Evolutionary conservation across 805 yeast genomes (phyloP).

Genomic region (Metschnikowia amazonensis): DNA sequence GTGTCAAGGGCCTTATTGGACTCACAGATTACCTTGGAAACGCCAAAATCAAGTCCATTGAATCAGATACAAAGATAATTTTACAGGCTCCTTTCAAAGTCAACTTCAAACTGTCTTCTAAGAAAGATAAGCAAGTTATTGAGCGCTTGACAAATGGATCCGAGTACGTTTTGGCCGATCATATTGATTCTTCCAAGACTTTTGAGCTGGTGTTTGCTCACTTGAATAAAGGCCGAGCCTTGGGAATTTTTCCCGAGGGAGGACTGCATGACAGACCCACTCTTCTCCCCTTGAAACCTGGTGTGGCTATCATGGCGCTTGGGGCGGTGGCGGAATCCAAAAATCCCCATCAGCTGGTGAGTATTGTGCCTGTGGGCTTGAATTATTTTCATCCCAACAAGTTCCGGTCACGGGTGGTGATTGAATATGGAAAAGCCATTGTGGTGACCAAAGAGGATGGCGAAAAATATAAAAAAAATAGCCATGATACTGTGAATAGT

Average conservation of each 20-base stretch:
- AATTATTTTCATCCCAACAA: constrained; percentile 42
- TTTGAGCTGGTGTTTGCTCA: constrained; percentile 38
- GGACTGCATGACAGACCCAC: constrained; percentile 43
- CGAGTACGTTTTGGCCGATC: constrained; percentile 34
- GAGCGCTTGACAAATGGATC: constrained; percentile 26
- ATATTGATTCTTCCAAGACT: constrained; percentile 35
- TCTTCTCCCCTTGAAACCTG: constrained; percentile 41
- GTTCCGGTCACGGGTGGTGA: constrained; percentile 39
- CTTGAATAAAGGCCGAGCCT: constrained; percentile 29
- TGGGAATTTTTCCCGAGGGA: constrained; percentile 45
- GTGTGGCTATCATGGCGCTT: constrained; percentile 44
- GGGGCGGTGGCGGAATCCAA: constrained; percentile 35
- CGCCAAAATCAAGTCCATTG: constrained; percentile 28
- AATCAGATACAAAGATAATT: constrained; percentile 28
- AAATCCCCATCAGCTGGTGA: constrained; percentile 21
- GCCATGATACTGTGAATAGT: constrained; percentile 25
- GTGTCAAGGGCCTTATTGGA: constrained; percentile 36
- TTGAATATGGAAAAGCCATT: constrained; percentile 43
- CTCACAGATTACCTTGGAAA: constrained; percentile 35
- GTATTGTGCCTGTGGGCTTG: constrained; percentile 39
- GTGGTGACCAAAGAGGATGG: constrained; percentile 29
- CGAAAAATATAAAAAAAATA: constrained; percentile 23
- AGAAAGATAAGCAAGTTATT: constrained; percentile 15
- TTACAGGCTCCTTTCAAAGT: constrained; percentile 26
- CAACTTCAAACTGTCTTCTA: constrained; percentile 12